phyloP scores from a whole-genome alignment of 2,329 filamentous ascomycete species.

The Paracamarosporium sp. region DNA sequence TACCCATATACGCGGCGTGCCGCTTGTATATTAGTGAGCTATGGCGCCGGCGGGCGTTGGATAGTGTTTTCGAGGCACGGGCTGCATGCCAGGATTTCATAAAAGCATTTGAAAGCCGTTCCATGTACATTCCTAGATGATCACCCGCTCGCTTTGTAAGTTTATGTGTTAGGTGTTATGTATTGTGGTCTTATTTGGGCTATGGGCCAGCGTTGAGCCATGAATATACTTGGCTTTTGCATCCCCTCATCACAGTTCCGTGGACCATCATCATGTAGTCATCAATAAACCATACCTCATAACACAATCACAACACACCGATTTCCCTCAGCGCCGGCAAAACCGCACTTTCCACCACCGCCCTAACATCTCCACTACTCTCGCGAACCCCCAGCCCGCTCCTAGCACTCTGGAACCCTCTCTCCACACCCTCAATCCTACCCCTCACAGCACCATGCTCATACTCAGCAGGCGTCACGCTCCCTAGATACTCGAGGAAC shows the following conservation, averaged over 20 bases:
- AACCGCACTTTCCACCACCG: slow-evolving; percentile 19
- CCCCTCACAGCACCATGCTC: slow-evolving; percentile 13
- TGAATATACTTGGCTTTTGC: no score
- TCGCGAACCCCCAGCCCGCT: slow-evolving; percentile 4
- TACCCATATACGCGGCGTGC: neutral
- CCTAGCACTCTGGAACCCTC: slow-evolving; percentile 16
- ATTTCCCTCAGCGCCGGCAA: slow-evolving; percentile 9
- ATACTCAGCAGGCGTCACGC: slow-evolving; percentile 14
- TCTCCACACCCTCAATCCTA: slow-evolving; percentile 17
- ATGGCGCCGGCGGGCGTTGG: neutral
- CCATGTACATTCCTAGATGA: neutral
- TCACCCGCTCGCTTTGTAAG: no score
- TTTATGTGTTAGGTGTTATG: neutral
- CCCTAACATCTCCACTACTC: slow-evolving; percentile 8
- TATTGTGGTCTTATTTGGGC: no score
- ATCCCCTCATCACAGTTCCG: no score
- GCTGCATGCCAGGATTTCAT: neutral
- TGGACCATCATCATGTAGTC: no score
- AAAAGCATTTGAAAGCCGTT: neutral
- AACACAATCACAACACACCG: slow-evolving; percentile 7
- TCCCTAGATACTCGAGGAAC: slow-evolving; percentile 52
- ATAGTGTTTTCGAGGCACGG: neutral
- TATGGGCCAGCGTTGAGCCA: no score
- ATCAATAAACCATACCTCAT: no score
- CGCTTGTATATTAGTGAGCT: slow-evolving; percentile 4